Evolutionary conservation across 2,329 filamentous ascomycete genomes (phyloP).

Genomic region (Aspergillus costaricaensis): DNA sequence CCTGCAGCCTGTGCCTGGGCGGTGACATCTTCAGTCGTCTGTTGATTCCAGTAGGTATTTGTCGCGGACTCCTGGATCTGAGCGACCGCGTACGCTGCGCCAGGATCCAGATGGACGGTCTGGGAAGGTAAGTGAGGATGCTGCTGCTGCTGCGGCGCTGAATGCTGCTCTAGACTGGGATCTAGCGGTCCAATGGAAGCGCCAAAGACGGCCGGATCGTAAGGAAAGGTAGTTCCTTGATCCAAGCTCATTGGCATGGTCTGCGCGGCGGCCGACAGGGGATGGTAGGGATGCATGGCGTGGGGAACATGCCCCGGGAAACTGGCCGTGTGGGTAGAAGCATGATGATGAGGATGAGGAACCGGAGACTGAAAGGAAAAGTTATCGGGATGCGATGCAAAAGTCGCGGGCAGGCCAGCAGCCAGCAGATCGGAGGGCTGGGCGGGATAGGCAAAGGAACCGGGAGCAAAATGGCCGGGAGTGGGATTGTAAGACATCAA

Average conservation of each 20-base stretch:
- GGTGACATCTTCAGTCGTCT: neutral
- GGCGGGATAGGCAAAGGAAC: conserved; percentile 17
- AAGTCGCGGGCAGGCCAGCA: conserved; percentile 8
- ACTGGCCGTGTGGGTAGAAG: neutral
- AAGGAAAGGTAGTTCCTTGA: conserved; percentile 23
- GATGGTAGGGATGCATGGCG: conserved; percentile 30
- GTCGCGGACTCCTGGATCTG: conserved; percentile 7
- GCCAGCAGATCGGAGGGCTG: conserved; percentile 14
- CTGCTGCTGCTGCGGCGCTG: neutral
- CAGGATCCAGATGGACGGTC: conserved; percentile 12
- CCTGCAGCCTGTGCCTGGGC: neutral
- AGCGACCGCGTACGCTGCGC: conserved; percentile 13
- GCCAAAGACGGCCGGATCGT: conserved; percentile 26
- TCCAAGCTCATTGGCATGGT: conserved; percentile 23
- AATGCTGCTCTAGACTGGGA: conserved; percentile 14
- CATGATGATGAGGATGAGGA: neutral
- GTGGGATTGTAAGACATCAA: conserved; percentile 15
- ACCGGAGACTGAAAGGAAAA: conserved; percentile 15
- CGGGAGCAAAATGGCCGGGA: conserved; percentile 14
- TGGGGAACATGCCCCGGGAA: conserved; percentile 27
- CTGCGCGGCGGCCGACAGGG: conserved; percentile 17
- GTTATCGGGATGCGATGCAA: conserved; percentile 21
- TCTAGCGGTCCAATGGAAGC: conserved; percentile 21
- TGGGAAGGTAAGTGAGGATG: conserved; percentile 13
- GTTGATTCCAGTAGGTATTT: conserved; percentile 16